These are phyloP conservation scores for Hondaea fermentalgiana DNA, from an alignment of 108 stramenopile species.

Conservation along the genomic window DNA sequence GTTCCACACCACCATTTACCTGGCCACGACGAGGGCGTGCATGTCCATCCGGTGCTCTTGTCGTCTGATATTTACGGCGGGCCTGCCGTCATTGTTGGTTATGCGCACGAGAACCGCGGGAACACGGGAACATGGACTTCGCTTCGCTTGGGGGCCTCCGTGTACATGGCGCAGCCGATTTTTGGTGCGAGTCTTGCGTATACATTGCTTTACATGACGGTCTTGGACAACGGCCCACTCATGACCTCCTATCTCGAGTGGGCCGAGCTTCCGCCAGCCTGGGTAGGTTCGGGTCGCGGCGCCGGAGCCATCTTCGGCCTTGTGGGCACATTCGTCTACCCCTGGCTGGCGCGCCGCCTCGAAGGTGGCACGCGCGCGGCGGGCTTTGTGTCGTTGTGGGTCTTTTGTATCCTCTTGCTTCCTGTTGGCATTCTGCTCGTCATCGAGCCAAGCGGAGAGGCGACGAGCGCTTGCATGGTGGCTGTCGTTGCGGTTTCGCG, in stretches of 20 bases:
- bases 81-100: background rate
- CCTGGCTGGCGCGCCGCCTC: background rate
- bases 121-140: background rate
- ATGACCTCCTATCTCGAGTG: background rate
- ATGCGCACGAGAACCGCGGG: background rate
- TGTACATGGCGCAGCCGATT: background rate
- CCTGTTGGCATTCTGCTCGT: background rate
- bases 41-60: background rate
- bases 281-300: background rate
- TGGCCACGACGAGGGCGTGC: background rate
- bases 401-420: background rate
- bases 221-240: background rate
- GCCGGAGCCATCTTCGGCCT: background rate
- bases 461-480: background rate
- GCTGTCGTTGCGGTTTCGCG: background rate
- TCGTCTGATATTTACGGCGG: background rate
- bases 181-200: background rate
- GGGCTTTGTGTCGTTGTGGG: background rate
- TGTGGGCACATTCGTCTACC: background rate
- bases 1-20: background rate
- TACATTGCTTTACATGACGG: constrained; percentile 12
- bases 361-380: background rate
- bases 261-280: background rate
- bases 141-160: background rate
- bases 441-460: background rate